Conservation (phyloP, 176 grass and related monocot species). For the Zea luxurians region DNA sequence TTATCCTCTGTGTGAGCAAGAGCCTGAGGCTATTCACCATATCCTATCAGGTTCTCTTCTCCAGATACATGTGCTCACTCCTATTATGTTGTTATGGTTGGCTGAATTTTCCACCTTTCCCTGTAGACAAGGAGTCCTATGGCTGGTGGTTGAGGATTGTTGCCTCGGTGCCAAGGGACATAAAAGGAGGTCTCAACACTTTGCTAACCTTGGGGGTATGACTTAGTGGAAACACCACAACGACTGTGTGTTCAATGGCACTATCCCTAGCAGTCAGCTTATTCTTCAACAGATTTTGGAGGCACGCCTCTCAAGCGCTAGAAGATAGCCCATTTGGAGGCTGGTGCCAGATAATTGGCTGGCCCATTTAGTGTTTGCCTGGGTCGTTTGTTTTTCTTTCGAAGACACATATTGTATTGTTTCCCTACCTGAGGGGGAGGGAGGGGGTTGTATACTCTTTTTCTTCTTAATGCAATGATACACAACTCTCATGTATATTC, state of each 20-base stretch:
- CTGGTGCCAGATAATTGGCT: not conserved
- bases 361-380: not conserved
- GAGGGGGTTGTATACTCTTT: not conserved
- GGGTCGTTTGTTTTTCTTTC: not conserved
- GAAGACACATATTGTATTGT: not conserved
- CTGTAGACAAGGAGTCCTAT: constrained; percentile 62
- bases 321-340: not conserved
- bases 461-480: constrained; percentile 7
- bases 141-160: constrained; percentile 14
- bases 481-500: not conserved
- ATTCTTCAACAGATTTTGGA: not conserved
- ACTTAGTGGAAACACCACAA: not conserved
- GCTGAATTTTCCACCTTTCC: too few species aligned
- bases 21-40: too few species aligned
- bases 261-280: not conserved
- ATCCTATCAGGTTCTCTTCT: too few species aligned
- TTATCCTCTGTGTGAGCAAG: too few species aligned
- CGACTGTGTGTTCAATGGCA: not conserved
- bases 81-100: too few species aligned
- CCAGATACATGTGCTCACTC: too few species aligned
- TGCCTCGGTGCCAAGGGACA: not conserved
- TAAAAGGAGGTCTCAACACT: not conserved
- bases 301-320: too few species aligned
- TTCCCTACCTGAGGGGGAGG: not conserved
- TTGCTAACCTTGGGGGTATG: not conserved